phyloP scores from a whole-genome alignment of 306 rosid genomes.

The Quercus dentata region DNA sequence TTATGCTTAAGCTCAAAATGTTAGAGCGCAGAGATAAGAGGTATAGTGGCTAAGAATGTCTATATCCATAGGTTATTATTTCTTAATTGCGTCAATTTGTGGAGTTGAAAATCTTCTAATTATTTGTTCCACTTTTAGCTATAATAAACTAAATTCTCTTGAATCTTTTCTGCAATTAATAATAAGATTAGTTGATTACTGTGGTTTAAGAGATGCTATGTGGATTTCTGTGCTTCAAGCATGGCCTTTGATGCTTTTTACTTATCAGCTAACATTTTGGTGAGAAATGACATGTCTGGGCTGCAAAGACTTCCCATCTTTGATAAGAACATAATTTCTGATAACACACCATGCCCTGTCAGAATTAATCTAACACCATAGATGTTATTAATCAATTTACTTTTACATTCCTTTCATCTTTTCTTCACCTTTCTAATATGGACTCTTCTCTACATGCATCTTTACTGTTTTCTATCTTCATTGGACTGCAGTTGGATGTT shows the following conservation, averaged over 20 bases:
- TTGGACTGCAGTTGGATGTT: constrained; percentile 65
- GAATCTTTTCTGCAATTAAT: neutral
- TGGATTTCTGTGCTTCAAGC: neutral
- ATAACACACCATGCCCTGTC: neutral
- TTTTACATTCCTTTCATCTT: constrained; percentile 1
- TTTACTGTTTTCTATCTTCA: constrained; percentile 23
- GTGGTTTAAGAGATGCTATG: neutral
- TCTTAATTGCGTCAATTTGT: neutral
- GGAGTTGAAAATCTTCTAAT: neutral
- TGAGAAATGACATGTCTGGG: too few relatives aligned
- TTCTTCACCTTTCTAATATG: constrained; percentile 1
- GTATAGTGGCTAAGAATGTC: neutral
- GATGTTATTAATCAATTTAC: neutral
- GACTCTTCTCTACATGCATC: constrained; percentile 12
- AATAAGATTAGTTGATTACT: neutral
- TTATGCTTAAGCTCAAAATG: neutral
- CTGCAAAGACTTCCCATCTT: too few relatives aligned
- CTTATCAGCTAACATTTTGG: too few relatives aligned
- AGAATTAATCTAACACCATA: constrained; percentile 13
- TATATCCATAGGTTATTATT: neutral
- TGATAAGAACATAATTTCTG: neutral
- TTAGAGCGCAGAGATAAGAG: neutral
- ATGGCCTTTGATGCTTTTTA: neutral
- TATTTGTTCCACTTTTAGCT: neutral
- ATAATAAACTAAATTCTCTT: neutral